Percentiles rank a stretch among this genome's conserved stretches.
phyloP scores from a whole-genome alignment of 176 grass and related monocot genomes.

The bread wheat (Triticum aestivum) region IWGSC_CS_RefSeq_v2.1 NC_057795.1:577123697-577124196 shows the following conservation, averaged over 20 bases:
- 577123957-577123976: background rate
- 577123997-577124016: background rate
- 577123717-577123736: background rate
- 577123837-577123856: constrained; percentile 10
- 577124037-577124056: too few relatives aligned
- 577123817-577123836: background rate
- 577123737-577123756: background rate
- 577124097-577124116: background rate
- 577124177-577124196: too few relatives aligned
- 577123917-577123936: constrained; percentile 99
- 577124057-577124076: background rate
- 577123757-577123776: background rate
- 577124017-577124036: background rate
- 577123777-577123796: background rate
- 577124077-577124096: background rate
- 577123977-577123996: background rate
- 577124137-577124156: too few relatives aligned
- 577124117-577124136: background rate
- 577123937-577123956: constrained; percentile 82
- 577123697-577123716: background rate
- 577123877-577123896: constrained; percentile 86
- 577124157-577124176: too few relatives aligned
- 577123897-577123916: constrained; percentile 93
- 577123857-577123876: constrained; percentile 88
- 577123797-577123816: background rate